Percentiles rank a stretch among this genome's conserved stretches.
Evolutionary conservation across 2,329 filamentous ascomycete genomes (phyloP).

Genomic region (Sarocladium kiliense): DNA sequence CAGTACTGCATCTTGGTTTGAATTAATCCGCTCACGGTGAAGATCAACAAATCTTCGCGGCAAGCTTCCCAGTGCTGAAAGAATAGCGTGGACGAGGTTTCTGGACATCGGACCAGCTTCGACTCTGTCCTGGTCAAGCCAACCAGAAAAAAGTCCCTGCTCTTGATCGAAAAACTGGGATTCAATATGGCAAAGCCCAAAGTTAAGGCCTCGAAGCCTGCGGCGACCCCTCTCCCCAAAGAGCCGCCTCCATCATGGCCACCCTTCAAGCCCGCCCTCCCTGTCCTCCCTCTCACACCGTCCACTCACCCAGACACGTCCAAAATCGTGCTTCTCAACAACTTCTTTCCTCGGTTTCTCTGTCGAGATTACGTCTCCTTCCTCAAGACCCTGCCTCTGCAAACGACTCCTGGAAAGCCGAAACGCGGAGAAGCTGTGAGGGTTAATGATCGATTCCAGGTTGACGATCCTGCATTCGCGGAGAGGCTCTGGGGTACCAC

Average conservation of each 20-base stretch:
- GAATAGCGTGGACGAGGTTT: no score
- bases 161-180: no score
- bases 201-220: constrained; percentile 18
- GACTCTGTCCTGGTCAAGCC: no score
- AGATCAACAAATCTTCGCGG: no score
- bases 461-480: constrained; percentile 72
- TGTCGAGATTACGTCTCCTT: constrained; percentile 75
- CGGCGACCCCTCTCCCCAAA: neutral
- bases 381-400: constrained; percentile 61
- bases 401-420: constrained; percentile 72
- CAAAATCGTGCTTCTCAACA: constrained; percentile 69
- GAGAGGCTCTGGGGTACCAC: constrained; percentile 72
- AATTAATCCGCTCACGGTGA: no score
- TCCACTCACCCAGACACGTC: constrained; percentile 42
- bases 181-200: constrained; percentile 33
- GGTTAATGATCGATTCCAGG: constrained; percentile 85
- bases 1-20: no score
- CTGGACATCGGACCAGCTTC: neutral
- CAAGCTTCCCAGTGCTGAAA: no score
- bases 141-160: no score
- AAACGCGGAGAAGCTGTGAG: constrained; percentile 76
- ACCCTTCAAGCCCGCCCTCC: constrained; percentile 61
- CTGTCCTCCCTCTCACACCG: constrained; percentile 58
- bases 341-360: constrained; percentile 69
- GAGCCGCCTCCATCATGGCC: constrained; percentile 57